These are phyloP conservation scores for Tricholoma furcatifolium DNA, from an alignment of 768 basidiomycete genomes.

Conservation along the genomic window DNA sequence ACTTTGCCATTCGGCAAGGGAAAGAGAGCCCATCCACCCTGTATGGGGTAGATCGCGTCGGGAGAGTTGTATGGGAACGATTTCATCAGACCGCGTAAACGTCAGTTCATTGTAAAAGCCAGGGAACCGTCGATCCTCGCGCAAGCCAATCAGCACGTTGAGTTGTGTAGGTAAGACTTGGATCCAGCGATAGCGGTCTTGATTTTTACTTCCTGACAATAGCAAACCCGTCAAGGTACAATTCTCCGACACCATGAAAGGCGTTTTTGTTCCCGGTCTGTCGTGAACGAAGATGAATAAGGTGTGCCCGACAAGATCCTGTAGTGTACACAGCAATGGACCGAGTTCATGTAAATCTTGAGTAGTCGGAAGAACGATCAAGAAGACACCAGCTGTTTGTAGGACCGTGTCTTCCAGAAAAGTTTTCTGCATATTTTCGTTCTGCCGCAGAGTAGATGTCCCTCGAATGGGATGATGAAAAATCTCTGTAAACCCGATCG, in stretches of 20 bases:
- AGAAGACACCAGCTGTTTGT: conserved; percentile 25
- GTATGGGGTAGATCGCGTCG: conserved; percentile 47
- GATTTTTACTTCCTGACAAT: neutral
- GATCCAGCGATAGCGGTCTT: conserved; percentile 29
- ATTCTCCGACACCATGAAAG: conserved; percentile 3
- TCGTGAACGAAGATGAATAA: conserved; percentile 28
- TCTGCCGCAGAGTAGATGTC: neutral
- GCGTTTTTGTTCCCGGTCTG: neutral
- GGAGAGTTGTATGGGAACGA: conserved; percentile 43
- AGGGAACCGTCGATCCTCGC: conserved; percentile 26
- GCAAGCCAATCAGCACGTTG: conserved; percentile 33
- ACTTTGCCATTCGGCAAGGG: conserved; percentile 61
- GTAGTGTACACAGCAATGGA: conserved; percentile 35
- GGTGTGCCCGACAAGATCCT: conserved; percentile 26
- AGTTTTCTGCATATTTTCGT: neutral
- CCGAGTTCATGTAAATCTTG: conserved; percentile 32
- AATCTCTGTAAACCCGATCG: conserved; percentile 7
- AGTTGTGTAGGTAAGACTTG: conserved; percentile 21
- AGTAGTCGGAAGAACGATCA: conserved; percentile 31
- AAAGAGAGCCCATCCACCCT: conserved; percentile 63
- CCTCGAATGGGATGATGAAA: neutral
- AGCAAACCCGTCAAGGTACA: conserved; percentile 22
- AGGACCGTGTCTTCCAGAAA: neutral
- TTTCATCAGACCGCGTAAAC: conserved; percentile 17
- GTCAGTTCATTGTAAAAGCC: neutral